Percentiles rank a stretch among this genome's conserved stretches.
These are phyloP conservation scores for Glebionis coronaria DNA, from an alignment of 129 eudicot genomes.

Conservation along the genomic window DNA sequence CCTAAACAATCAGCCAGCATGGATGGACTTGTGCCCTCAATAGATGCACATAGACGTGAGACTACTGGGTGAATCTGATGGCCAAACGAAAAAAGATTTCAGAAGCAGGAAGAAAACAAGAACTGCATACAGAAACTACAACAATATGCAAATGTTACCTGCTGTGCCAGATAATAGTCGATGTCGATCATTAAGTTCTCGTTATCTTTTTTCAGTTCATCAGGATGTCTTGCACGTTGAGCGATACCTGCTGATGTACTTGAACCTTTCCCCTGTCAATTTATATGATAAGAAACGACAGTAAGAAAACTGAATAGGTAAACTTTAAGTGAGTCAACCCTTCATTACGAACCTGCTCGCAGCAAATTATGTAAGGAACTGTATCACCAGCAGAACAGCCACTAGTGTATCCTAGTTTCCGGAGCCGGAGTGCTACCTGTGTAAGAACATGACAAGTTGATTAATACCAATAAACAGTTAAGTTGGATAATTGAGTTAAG, in stretches of 20 bases:
- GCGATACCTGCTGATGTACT: conserved; percentile 78
- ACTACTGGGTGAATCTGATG: conserved; percentile 97
- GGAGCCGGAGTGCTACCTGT: conserved; percentile 81
- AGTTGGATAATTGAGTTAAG: background rate
- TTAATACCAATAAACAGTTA: conserved; percentile 14
- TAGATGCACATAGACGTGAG: conserved; percentile 96
- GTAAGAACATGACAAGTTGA: conserved; percentile 4
- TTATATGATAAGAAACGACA: background rate
- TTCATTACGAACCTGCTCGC: conserved; percentile 76
- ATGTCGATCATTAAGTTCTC: conserved; percentile 86
- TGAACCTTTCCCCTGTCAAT: conserved; percentile 61
- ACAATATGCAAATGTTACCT: conserved; percentile 37
- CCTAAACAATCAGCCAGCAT: conserved; percentile 96
- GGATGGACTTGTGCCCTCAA: conserved; percentile 97
- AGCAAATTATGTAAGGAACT: conserved; percentile 87
- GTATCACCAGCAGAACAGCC: conserved; percentile 99
- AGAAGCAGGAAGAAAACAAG: background rate
- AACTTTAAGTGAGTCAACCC: background rate
- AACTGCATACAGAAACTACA: conserved; percentile 6
- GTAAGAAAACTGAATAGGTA: background rate
- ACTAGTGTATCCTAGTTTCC: conserved; percentile 72
- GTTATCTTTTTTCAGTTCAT: conserved; percentile 74
- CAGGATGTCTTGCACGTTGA: conserved; percentile 99
- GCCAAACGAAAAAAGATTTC: conserved; percentile 10
- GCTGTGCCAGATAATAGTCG: conserved; percentile 93